These are phyloP conservation scores for Prasinococcaceae sp. DNA, from an alignment of 139 green algal species.

Conservation along the genomic window DNA sequence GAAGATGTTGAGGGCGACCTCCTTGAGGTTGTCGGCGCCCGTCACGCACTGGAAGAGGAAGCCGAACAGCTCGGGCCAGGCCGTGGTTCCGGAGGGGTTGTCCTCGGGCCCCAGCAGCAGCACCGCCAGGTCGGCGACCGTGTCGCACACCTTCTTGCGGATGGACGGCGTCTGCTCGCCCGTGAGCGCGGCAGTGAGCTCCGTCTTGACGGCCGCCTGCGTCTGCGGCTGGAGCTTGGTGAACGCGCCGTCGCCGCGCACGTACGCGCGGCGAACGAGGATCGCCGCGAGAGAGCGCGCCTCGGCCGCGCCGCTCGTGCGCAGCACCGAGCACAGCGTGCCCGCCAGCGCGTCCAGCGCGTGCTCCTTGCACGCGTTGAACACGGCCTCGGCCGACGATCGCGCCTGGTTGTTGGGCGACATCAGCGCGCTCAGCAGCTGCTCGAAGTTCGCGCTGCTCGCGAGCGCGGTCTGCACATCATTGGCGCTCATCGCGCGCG, in stretches of 20 bases:
- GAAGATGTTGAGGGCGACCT: conserved; percentile 32
- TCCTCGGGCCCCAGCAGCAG: conserved; percentile 30
- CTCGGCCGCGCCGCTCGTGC: conserved; percentile 30
- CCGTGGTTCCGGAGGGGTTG: conserved; percentile 3
- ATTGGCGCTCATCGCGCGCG: no score
- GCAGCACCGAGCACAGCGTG: conserved; percentile 41
- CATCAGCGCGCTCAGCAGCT: conserved; percentile 60
- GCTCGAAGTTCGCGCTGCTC: conserved; percentile 38
- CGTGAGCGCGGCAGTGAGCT: conserved; percentile 44
- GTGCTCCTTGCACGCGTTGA: conserved; percentile 50
- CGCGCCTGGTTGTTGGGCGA: conserved; percentile 56
- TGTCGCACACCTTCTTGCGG: conserved; percentile 63
- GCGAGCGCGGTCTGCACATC: no score
- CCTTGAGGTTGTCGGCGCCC: conserved; percentile 16
- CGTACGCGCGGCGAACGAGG: conserved; percentile 38
- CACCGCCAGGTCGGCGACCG: conserved; percentile 63
- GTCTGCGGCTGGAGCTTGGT: conserved; percentile 17
- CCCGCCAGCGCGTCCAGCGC: conserved; percentile 19
- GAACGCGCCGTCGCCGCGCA: conserved; percentile 49
- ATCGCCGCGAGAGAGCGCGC: conserved; percentile 38
- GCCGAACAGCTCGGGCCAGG: conserved; percentile 86
- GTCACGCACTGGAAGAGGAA: conserved; percentile 66
- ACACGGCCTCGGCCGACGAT: conserved; percentile 49
- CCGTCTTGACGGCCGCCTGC: conserved; percentile 18
- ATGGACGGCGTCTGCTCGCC: conserved; percentile 27